Percentiles rank a stretch among this genome's conserved stretches.
These are phyloP conservation scores for Ustilago shanxiensis DNA, from an alignment of 1,284 basidiomycete species.

Conservation along the genomic window DNA sequence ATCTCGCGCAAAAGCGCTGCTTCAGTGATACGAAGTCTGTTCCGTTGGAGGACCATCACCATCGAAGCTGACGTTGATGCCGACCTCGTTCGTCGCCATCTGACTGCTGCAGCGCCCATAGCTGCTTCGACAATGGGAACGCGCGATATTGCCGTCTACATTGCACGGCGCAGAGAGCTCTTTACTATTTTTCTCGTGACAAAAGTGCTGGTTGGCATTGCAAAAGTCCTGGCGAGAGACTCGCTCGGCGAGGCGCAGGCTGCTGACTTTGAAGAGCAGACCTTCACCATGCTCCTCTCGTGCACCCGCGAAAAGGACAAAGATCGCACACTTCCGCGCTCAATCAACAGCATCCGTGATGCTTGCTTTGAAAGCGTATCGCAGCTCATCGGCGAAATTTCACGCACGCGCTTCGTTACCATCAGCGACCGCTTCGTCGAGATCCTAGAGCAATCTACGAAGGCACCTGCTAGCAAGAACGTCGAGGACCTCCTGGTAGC, in stretches of 20 bases:
- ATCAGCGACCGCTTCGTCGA: constrained; percentile 65
- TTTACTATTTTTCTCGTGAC: constrained; percentile 52
- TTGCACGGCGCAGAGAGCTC: constrained; percentile 55
- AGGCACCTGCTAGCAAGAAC: constrained; percentile 54
- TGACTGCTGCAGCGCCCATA: constrained; percentile 19
- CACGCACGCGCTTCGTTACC: constrained; percentile 56
- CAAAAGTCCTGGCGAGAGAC: constrained; percentile 32
- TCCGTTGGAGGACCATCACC: constrained; percentile 79
- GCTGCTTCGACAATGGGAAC: constrained; percentile 23
- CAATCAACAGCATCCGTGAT: constrained; percentile 52
- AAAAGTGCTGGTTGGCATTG: constrained; percentile 45
- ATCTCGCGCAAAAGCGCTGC: constrained; percentile 87
- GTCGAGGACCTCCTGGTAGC: constrained; percentile 62
- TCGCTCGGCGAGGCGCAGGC: constrained; percentile 47
- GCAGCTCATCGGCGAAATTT: constrained; percentile 63
- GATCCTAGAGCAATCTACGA: constrained; percentile 59
- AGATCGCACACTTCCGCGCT: constrained; percentile 42
- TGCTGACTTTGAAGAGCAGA: constrained; percentile 48
- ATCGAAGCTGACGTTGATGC: constrained; percentile 41
- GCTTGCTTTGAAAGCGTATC: constrained; percentile 63
- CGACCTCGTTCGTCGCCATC: constrained; percentile 42
- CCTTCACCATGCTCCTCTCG: constrained; percentile 61
- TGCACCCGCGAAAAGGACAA: constrained; percentile 61
- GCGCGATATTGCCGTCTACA: constrained; percentile 45
- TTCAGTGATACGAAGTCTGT: constrained; percentile 85